Evolutionary conservation across 495 filamentous ascomycete species (phyloP).

Genomic region (Tuber brumale): DNA sequence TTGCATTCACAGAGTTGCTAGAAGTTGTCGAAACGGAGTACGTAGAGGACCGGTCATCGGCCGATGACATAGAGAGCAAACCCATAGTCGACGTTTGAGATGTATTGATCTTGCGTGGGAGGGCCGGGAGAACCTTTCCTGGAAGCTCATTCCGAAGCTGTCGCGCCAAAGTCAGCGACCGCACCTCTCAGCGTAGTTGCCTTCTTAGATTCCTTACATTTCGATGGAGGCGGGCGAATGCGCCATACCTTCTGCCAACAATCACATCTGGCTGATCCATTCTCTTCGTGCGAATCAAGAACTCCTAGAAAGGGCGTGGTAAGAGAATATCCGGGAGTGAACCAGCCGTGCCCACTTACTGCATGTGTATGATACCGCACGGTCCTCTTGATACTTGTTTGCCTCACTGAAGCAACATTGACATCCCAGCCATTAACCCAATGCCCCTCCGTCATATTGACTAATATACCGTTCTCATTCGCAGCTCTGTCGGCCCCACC

Average conservation of each 20-base stretch:
- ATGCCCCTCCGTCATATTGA: slow-evolving; percentile 82
- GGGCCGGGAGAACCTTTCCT: slow-evolving; percentile 76
- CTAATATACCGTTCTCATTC: slow-evolving; percentile 76
- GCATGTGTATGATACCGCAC: slow-evolving; percentile 88
- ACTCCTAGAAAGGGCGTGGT: slow-evolving; percentile 57
- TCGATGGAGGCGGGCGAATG: slow-evolving; percentile 75
- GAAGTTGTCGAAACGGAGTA: slow-evolving; percentile 65
- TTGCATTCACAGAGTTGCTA: slow-evolving; percentile 33
- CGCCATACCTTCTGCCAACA: slow-evolving; percentile 79
- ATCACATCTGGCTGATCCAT: slow-evolving; percentile 64
- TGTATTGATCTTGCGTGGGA: slow-evolving; percentile 85
- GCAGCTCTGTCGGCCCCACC: slow-evolving; percentile 72
- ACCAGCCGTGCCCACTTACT: slow-evolving; percentile 50
- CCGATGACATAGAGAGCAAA: slow-evolving; percentile 9
- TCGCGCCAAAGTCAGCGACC: slow-evolving; percentile 65
- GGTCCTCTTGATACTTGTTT: slow-evolving; percentile 72
- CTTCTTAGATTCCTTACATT: slow-evolving; percentile 35
- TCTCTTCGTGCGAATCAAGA: slow-evolving; percentile 73
- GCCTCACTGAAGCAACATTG: slow-evolving; percentile 86
- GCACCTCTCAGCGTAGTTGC: slow-evolving; percentile 66
- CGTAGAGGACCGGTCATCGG: slow-evolving; percentile 63
- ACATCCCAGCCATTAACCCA: slow-evolving; percentile 93
- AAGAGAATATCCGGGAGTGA: background rate
- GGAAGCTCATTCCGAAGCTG: slow-evolving; percentile 76
- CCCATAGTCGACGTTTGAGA: slow-evolving; percentile 57